These are phyloP conservation scores for Microthlaspi erraticum DNA, from an alignment of 345 rosid species.

Conservation along the genomic window DNA sequence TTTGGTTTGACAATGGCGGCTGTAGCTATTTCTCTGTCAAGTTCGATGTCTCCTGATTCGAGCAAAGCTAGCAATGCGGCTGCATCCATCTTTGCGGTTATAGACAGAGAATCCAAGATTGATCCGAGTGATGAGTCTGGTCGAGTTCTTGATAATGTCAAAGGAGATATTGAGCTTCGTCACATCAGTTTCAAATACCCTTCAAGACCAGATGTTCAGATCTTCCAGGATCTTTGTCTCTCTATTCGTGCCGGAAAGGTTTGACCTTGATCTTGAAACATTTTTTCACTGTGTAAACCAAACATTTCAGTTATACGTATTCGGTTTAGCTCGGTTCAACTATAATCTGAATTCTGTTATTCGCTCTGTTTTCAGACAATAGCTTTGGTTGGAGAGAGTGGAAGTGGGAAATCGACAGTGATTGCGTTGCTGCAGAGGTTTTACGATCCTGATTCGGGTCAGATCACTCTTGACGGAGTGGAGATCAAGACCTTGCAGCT, in stretches of 20 bases:
- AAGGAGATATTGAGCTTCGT: constrained; percentile 70
- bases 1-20: constrained; percentile 75
- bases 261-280: background rate
- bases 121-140: constrained; percentile 81
- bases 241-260: constrained; percentile 81
- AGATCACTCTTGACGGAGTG: constrained; percentile 69
- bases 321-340: background rate
- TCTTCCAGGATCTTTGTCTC: constrained; percentile 66
- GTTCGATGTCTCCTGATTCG: constrained; percentile 70
- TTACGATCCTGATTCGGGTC: constrained; percentile 81
- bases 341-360: background rate
- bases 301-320: background rate
- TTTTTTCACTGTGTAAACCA: no score
- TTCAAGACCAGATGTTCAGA: constrained; percentile 70
- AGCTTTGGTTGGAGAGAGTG: constrained; percentile 90
- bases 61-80: constrained; percentile 62
- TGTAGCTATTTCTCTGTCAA: constrained; percentile 67
- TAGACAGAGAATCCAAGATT: constrained; percentile 69
- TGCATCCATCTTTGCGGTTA: constrained; percentile 69
- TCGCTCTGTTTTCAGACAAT: constrained; percentile 56
- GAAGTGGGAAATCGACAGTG: constrained; percentile 84
- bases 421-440: constrained; percentile 74
- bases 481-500: constrained; percentile 64
- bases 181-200: constrained; percentile 80
- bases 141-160: constrained; percentile 50